Percentiles rank a stretch among this genome's conserved stretches.
Conservation (phyloP, 164 flowering plant genomes). For the Paratinospora sagittata region DNA sequence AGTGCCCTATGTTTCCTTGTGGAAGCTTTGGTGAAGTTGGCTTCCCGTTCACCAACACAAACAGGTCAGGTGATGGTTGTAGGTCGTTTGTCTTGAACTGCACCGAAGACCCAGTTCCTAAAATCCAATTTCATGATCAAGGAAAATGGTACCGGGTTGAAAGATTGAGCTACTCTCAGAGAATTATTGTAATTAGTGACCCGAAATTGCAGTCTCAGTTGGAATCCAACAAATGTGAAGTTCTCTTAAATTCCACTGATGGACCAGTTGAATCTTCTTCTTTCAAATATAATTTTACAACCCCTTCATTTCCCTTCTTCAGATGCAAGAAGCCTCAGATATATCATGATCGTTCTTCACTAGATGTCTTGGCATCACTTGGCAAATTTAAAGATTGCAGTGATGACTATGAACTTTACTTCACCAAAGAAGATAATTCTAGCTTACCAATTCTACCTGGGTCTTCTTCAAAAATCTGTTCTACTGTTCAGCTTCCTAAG, state of each 20-base stretch:
- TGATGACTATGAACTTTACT: not conserved
- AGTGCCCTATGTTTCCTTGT: not conserved
- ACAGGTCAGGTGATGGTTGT: too few relatives aligned
- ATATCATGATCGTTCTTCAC: not conserved
- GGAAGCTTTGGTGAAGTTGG: not conserved
- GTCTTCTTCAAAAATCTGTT: not conserved
- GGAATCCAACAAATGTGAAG: too few relatives aligned
- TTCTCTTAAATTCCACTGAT: too few relatives aligned
- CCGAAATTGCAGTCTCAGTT: too few relatives aligned
- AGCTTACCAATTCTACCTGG: not conserved
- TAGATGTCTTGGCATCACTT: not conserved
- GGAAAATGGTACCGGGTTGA: not conserved
- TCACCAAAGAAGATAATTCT: too few relatives aligned
- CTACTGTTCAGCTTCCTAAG: not conserved
- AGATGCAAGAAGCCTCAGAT: too few relatives aligned
- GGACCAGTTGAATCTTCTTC: too few relatives aligned
- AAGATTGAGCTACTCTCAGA: not conserved
- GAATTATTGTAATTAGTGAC: not conserved
- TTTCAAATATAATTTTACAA: too few relatives aligned
- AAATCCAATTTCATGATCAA: too few relatives aligned
- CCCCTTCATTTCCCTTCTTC: too few relatives aligned
- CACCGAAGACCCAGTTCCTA: not conserved
- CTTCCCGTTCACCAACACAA: too few relatives aligned
- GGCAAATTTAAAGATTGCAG: not conserved
- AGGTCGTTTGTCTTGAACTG: too few relatives aligned